Evolutionary conservation across 371 early-diverging fungal species (phyloP).

Genomic region (Mortierella sp.): DNA sequence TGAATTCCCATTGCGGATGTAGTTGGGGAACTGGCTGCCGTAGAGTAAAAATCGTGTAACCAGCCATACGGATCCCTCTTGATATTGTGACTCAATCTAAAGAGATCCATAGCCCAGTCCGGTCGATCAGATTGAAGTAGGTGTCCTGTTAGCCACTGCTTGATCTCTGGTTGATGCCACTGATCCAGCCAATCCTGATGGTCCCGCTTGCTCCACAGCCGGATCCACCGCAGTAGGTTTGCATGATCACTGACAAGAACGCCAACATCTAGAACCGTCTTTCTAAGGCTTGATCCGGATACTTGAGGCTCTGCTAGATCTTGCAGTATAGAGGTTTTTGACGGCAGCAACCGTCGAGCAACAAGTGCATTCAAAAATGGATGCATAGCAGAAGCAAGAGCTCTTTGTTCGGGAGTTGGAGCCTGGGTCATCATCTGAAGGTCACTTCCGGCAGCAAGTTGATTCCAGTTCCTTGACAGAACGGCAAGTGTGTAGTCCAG

Average conservation of each 20-base stretch:
- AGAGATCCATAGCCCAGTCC: slow-evolving; percentile 33
- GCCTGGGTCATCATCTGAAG: background rate
- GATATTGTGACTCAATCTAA: slow-evolving; percentile 10
- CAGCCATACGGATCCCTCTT: slow-evolving; percentile 13
- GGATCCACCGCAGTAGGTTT: slow-evolving; percentile 33
- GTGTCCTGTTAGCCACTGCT: slow-evolving; percentile 11
- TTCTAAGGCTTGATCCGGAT: slow-evolving; percentile 5
- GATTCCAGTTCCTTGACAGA: slow-evolving; percentile 23
- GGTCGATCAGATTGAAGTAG: slow-evolving; percentile 16
- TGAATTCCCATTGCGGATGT: background rate
- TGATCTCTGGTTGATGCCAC: slow-evolving; percentile 25
- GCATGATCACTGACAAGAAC: slow-evolving; percentile 6
- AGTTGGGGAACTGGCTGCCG: background rate
- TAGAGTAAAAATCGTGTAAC: slow-evolving; percentile 23
- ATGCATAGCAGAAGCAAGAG: slow-evolving; percentile 25
- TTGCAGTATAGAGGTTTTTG: slow-evolving; percentile 9
- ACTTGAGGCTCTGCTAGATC: background rate
- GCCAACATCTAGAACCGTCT: slow-evolving; percentile 20
- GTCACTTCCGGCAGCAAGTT: background rate
- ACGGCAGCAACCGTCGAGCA: slow-evolving; percentile 29
- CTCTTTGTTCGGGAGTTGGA: slow-evolving; percentile 10
- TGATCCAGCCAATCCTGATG: slow-evolving; percentile 29
- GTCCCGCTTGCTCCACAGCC: slow-evolving; percentile 39
- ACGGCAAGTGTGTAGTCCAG: slow-evolving; percentile 33
- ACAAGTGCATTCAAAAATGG: slow-evolving; percentile 24